phyloP scores from a whole-genome alignment of 2,329 filamentous ascomycete species.

The Volutella citrinella region DNA sequence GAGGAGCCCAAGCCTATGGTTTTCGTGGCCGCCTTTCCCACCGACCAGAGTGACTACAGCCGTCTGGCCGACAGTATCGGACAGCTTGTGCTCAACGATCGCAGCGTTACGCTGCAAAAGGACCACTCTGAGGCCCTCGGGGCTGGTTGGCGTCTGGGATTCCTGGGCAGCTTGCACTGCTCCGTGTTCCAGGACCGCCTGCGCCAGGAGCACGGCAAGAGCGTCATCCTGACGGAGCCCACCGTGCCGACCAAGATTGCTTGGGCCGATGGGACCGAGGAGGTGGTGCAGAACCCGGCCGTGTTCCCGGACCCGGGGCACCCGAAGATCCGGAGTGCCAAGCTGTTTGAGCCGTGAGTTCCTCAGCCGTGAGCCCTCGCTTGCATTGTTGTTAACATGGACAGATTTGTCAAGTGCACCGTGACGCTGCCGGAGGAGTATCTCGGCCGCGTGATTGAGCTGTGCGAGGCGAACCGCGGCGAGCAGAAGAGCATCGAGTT shows the following conservation, averaged over 20 bases:
- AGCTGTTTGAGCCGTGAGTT: slow-evolving; percentile 50
- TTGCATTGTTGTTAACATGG: too few relatives aligned
- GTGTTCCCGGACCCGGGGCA: slow-evolving; percentile 74
- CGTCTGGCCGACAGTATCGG: slow-evolving; percentile 91
- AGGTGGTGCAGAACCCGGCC: slow-evolving; percentile 79
- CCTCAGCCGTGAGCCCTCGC: too few relatives aligned
- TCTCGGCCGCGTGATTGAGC: slow-evolving; percentile 87
- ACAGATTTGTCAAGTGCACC: slow-evolving; percentile 70
- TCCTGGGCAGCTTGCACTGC: slow-evolving; percentile 94
- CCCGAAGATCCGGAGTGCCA: slow-evolving; percentile 40
- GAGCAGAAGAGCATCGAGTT: slow-evolving; percentile 85
- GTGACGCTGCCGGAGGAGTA: slow-evolving; percentile 93
- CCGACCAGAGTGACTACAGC: slow-evolving; percentile 82
- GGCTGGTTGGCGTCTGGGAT: slow-evolving; percentile 90
- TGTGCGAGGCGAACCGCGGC: slow-evolving; percentile 87
- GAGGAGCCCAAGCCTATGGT: slow-evolving; percentile 99
- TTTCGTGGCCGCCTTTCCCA: slow-evolving; percentile 94
- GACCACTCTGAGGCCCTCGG: slow-evolving; percentile 92
- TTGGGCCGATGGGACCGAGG: slow-evolving; percentile 73
- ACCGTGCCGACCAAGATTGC: slow-evolving; percentile 88
- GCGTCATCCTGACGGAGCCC: slow-evolving; percentile 94
- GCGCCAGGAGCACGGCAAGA: slow-evolving; percentile 89
- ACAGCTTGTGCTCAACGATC: slow-evolving; percentile 90
- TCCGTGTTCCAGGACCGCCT: slow-evolving; percentile 98
- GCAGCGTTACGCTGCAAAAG: slow-evolving; percentile 90